Conservation (phyloP, 805 yeast genomes). For the Brettanomyces nanus region DNA sequence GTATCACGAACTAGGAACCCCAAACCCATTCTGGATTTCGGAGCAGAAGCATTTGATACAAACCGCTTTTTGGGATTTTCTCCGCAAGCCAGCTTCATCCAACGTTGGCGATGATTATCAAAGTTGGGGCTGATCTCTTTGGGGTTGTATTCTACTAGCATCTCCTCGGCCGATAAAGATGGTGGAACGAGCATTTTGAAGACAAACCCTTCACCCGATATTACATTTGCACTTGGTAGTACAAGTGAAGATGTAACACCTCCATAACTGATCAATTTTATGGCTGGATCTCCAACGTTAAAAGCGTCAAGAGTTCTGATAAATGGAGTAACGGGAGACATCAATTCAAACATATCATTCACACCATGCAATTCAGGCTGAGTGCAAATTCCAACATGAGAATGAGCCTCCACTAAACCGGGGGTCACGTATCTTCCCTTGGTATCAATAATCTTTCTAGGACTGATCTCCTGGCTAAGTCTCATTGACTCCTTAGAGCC, state of each 20-base stretch:
- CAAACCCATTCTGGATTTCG: slow-evolving; percentile 3
- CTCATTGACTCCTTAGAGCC: background rate
- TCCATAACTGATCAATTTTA: slow-evolving; percentile 1
- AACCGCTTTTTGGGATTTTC: slow-evolving; percentile 3
- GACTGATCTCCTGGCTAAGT: background rate
- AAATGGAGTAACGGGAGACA: slow-evolving; percentile 1
- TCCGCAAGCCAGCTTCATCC: slow-evolving; percentile 3
- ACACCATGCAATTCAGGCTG: slow-evolving; percentile 3
- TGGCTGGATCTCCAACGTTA: slow-evolving; percentile 3
- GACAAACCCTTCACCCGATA: slow-evolving; percentile 3
- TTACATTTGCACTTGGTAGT: slow-evolving; percentile 2
- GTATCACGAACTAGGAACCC: background rate
- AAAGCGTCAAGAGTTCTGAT: slow-evolving; percentile 3
- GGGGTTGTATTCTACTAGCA: slow-evolving; percentile 2
- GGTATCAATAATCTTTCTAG: background rate
- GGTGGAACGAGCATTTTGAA: slow-evolving; percentile 4
- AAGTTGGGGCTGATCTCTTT: slow-evolving; percentile 1
- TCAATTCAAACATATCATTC: slow-evolving; percentile 3
- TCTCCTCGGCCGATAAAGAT: slow-evolving; percentile 1
- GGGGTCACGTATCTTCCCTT: slow-evolving; percentile 1
- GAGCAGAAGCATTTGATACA: slow-evolving; percentile 1
- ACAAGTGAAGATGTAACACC: slow-evolving; percentile 1
- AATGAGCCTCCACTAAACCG: slow-evolving; percentile 3
- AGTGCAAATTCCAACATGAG: slow-evolving; percentile 3
- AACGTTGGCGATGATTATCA: background rate